These are phyloP conservation scores for Raffaelea deltoideospora DNA, from an alignment of 2,329 filamentous ascomycete species.

Conservation along the genomic window DNA sequence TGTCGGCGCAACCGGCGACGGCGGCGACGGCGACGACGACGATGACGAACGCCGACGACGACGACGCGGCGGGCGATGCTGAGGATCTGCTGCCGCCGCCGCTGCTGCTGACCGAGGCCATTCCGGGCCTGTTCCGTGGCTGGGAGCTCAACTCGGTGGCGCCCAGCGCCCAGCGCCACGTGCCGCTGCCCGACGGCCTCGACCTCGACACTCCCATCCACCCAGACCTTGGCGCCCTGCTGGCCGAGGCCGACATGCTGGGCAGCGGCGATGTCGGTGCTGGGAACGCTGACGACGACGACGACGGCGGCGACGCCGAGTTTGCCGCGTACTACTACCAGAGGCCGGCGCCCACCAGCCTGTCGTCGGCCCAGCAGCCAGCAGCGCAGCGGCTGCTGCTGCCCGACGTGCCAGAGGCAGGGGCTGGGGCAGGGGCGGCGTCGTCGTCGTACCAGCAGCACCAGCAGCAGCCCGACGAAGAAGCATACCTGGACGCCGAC, in stretches of 20 bases:
- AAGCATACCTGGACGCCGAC: conserved; percentile 56
- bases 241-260: conserved; percentile 41
- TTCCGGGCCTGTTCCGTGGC: conserved; percentile 74
- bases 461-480: conserved; percentile 38
- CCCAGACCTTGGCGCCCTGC: conserved; percentile 49
- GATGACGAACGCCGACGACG: conserved; percentile 40
- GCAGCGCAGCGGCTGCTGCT: conserved; percentile 34
- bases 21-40: conserved; percentile 33
- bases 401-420: conserved; percentile 27
- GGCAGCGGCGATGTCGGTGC: conserved; percentile 15
- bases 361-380: conserved; percentile 38
- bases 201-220: conserved; percentile 77
- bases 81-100: no score
- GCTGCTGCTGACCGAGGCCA: conserved; percentile 73
- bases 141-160: conserved; percentile 90
- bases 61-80: no score
- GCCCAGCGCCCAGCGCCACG: conserved; percentile 65
- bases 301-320: conserved; percentile 37
- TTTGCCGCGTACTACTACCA: conserved; percentile 55
- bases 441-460: conserved; percentile 11
- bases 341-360: conserved; percentile 31
- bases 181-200: conserved; percentile 61
- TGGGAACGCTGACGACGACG: conserved; percentile 32
- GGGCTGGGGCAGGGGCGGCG: conserved; percentile 6
- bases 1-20: conserved; percentile 46